phyloP scores from a whole-genome alignment of 2,329 filamentous ascomycete genomes.

The Alternaria ethzedia region DNA sequence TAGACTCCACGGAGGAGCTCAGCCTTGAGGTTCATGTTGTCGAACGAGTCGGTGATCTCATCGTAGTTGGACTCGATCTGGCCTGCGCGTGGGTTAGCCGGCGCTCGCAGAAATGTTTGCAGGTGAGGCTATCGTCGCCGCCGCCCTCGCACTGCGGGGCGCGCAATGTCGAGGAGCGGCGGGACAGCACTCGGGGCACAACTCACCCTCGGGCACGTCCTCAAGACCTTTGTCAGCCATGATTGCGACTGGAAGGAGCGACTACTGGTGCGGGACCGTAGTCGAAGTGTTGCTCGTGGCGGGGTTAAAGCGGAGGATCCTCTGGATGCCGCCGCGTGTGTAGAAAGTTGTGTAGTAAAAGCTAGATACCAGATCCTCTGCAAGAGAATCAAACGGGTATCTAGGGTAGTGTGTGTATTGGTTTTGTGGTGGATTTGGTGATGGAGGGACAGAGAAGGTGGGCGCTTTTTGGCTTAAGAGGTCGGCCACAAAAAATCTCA shows the following conservation, averaged over 20 bases:
- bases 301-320: slow-evolving; percentile 51
- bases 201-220: slow-evolving; percentile 94
- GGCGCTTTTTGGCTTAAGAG: slow-evolving; percentile 15
- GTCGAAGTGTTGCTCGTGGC: slow-evolving; percentile 46
- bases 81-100: slow-evolving; percentile 62
- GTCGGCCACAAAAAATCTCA: slow-evolving; percentile 21
- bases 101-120: slow-evolving; percentile 2
- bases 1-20: slow-evolving; percentile 99
- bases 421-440: slow-evolving; percentile 34
- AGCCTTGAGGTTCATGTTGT: slow-evolving; percentile 95
- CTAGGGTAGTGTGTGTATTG: slow-evolving; percentile 43
- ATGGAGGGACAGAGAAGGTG: slow-evolving; percentile 35
- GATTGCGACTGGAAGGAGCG: slow-evolving; percentile 72
- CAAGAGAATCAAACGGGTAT: slow-evolving; percentile 54
- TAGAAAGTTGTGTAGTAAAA: slow-evolving; percentile 38
- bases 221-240: slow-evolving; percentile 99
- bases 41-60: slow-evolving; percentile 99
- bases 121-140: slow-evolving; percentile 5
- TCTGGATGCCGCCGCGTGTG: slow-evolving; percentile 49
- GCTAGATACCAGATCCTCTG: slow-evolving; percentile 58
- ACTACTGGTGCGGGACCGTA: slow-evolving; percentile 72
- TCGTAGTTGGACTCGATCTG: slow-evolving; percentile 99
- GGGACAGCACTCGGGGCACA: slow-evolving; percentile 2
- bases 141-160: slow-evolving; percentile 18
- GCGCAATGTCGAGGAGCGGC: slow-evolving; percentile 8